phyloP scores from a whole-genome alignment of 805 yeast species.

The Komagataella mondaviorum region DNA sequence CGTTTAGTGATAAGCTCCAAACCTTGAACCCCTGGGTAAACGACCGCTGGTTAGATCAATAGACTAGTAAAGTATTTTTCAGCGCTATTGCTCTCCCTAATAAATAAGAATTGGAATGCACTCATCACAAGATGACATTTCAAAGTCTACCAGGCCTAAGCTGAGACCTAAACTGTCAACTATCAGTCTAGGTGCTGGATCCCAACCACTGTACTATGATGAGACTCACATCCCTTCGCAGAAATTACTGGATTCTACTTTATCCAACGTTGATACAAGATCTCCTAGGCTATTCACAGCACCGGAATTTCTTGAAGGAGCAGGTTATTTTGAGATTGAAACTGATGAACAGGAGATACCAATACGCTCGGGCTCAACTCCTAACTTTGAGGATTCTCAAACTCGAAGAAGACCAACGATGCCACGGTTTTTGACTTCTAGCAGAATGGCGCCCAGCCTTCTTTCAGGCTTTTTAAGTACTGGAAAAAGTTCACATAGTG shows the following conservation, averaged over 20 bases:
- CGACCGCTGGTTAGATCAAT: neutral
- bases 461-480: neutral
- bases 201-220: neutral
- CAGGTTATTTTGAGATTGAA: neutral
- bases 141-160: neutral
- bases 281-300: neutral
- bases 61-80: neutral
- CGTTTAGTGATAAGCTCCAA: neutral
- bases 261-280: neutral
- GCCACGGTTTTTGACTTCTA: neutral
- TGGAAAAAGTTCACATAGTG: neutral
- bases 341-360: neutral
- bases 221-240: neutral
- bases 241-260: neutral
- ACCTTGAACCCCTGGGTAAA: neutral
- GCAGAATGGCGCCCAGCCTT: neutral
- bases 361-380: neutral
- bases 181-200: neutral
- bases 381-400: neutral
- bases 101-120: neutral
- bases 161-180: neutral
- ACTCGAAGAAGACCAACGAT: neutral
- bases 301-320: neutral
- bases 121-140: neutral
- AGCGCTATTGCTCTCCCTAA: neutral